These are phyloP conservation scores for Aspergillus oerlinghausenensis DNA, from an alignment of 2,329 filamentous ascomycete species.

Conservation along the genomic window DNA sequence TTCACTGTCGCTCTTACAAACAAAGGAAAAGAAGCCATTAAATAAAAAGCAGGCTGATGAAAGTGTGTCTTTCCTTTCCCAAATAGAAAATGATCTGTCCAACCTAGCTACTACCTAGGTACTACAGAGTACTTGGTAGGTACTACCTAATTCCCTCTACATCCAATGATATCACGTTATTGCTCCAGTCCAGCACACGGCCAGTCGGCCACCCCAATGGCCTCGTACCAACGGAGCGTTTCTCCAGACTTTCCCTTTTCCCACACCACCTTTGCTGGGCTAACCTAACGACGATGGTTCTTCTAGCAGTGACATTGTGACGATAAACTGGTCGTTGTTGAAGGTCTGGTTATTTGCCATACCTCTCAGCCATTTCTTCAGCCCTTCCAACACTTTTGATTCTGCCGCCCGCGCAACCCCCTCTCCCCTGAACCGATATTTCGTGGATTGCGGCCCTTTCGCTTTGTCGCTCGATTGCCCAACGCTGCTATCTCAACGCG, in stretches of 20 bases:
- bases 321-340: constrained; percentile 12
- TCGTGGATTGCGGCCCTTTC: constrained; percentile 17
- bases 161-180: constrained; percentile 26
- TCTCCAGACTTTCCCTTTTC: constrained; percentile 12
- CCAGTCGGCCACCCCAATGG: background rate
- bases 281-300: constrained; percentile 8
- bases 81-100: background rate
- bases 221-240: constrained; percentile 12
- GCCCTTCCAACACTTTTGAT: constrained; percentile 17
- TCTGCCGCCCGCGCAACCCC: constrained; percentile 4
- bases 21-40: background rate
- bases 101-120: background rate
- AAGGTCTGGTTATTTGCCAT: constrained; percentile 17
- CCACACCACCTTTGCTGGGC: constrained; percentile 11
- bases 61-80: constrained; percentile 17
- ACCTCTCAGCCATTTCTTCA: constrained; percentile 14
- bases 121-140: background rate
- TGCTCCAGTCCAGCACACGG: background rate
- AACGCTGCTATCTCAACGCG: constrained; percentile 13
- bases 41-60: constrained; percentile 18
- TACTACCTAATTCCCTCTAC: constrained; percentile 1
- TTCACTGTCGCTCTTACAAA: background rate
- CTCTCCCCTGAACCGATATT: constrained; percentile 13
- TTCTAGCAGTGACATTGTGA: constrained; percentile 16
- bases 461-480: constrained; percentile 11